Percentiles rank a stretch among this genome's conserved stretches.
Conservation (phyloP, 129 eudicot species). For the Flaveria trinervia region DNA sequence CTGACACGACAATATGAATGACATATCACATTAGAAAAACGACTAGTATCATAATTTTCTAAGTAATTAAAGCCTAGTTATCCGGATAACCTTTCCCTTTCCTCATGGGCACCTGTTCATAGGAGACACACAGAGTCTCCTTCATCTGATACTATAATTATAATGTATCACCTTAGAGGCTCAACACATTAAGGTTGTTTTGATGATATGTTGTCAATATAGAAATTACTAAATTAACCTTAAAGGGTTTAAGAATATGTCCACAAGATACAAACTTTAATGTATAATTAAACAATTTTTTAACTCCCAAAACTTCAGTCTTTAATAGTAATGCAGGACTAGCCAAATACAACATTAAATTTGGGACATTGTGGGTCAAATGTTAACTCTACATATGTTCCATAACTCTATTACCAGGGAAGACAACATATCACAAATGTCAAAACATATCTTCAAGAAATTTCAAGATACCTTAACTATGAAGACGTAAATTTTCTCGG, state of each 20-base stretch:
- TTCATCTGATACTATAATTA: no score
- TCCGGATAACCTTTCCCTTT: no score
- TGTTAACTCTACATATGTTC: conserved; percentile 25
- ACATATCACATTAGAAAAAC: no score
- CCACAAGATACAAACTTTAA: conserved; percentile 14
- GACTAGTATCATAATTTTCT: no score
- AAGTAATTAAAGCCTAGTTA: no score
- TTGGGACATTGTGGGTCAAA: conserved; percentile 20
- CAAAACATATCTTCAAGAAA: conserved; percentile 29
- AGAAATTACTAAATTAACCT: no score
- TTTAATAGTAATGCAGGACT: background rate
- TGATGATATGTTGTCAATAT: no score
- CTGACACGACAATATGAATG: no score
- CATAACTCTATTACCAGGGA: conserved; percentile 15
- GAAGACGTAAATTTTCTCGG: background rate
- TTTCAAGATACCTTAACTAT: conserved; percentile 26
- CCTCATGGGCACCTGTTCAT: no score
- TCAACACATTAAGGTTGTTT: no score
- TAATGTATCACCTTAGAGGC: no score
- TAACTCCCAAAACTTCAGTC: background rate
- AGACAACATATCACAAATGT: background rate
- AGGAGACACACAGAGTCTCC: no score
- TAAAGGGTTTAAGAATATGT: background rate
- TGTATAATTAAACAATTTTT: background rate
- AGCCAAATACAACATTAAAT: conserved; percentile 20